phyloP scores from a whole-genome alignment of 148 eudicot species.

The Rhododendron molle region DNA sequence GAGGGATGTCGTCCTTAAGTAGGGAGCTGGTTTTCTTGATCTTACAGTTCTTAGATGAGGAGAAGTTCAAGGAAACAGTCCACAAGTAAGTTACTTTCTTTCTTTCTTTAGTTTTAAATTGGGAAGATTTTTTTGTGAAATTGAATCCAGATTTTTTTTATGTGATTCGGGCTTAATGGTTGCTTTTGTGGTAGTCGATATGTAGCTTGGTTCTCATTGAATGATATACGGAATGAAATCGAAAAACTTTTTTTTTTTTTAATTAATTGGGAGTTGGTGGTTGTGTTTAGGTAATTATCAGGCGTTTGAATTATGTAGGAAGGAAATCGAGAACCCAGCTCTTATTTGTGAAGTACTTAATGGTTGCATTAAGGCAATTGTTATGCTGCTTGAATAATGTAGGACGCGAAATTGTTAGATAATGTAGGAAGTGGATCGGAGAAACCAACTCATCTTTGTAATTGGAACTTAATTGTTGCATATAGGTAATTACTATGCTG shows the following conservation, averaged over 20 bases:
- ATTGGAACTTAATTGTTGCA: neutral
- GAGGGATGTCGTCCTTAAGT: conserved; percentile 57
- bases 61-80: conserved; percentile 61
- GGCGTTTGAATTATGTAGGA: neutral
- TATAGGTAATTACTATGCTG: neutral
- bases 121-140: neutral
- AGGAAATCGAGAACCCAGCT: neutral
- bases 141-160: neutral
- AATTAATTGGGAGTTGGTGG: neutral
- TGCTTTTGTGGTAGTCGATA: neutral
- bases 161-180: neutral
- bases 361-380: neutral
- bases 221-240: neutral
- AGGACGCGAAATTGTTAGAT: neutral
- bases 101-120: neutral
- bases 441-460: neutral
- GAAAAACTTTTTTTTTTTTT: neutral
- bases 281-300: neutral
- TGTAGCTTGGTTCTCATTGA: neutral
- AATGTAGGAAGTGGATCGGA: neutral
- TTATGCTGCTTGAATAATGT: neutral
- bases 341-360: neutral
- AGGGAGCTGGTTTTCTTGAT: conserved; percentile 59
- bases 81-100: conserved; percentile 43
- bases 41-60: conserved; percentile 57